Evolutionary conservation across 2,329 filamentous ascomycete genomes (phyloP), one percentile per base, ranked within the genome.

Genomic region (Xylaria sp.): DNA sequence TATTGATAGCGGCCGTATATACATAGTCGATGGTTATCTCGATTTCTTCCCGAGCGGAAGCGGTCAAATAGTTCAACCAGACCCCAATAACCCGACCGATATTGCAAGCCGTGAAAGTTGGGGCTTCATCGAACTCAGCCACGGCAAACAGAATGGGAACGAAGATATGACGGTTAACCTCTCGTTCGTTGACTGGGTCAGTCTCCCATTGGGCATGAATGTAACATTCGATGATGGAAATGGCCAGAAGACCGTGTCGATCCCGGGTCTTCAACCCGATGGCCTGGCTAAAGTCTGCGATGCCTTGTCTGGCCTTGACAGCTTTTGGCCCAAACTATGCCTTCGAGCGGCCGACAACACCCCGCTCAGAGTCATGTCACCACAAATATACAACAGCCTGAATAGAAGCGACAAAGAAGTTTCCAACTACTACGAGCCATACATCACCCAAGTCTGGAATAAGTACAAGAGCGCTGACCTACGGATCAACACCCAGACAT

Each of bases 121-220:
- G 64, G 68, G 64, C 1, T 70, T 71, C 45, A 32, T 71, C 3
- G 69, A 71, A 42, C 54, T 71, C 6, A 71, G 61, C 1, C 57
- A 71, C 39, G 27, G 9, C 9, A 56, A 58, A 34, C 59, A 64
- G 12, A 80, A 73, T 9, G 55, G 64, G 0, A 70, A 76, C 0
- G 77, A 78, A 0, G 74, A 76, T 2, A 64, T 85, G 32, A 82
- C 76, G 17, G 80, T 81, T 51, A 85, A 85, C 69, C 79, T 85
- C 50, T 83, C 81, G 56, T 84, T 82, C 51, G 84, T 85, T 17
- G 84, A 85, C 74, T 85, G 83, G 67, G 80, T 85, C n/a, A 78
- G 83, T 2, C 78, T 87, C 17, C 76, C 82, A 0, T 78, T 87
- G 1, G 83, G 84, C 45, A 83, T 87, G 79, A 71, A 73, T 0